Evolutionary conservation across 129 eudicot species (phyloP).

Genomic region (Flaveria robusta): DNA sequence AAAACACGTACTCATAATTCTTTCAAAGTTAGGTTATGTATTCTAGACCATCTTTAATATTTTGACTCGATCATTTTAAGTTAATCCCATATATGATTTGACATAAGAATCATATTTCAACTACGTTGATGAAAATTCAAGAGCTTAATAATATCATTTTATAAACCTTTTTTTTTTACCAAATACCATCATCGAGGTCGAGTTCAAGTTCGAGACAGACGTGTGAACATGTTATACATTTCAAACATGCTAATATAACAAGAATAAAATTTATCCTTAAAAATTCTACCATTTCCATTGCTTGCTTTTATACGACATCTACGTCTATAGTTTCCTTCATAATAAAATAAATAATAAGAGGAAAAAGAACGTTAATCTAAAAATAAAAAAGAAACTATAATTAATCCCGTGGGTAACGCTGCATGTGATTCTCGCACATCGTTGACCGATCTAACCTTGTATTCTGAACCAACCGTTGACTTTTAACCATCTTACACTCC

Average conservation of each 20-base stretch:
- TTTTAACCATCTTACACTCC: constrained; percentile 52
- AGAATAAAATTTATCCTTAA: background rate
- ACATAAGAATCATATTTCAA: too few species aligned
- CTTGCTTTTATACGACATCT: constrained; percentile 32
- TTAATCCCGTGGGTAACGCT: constrained; percentile 37
- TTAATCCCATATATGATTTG: too few species aligned
- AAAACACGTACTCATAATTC: too few species aligned
- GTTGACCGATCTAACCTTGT: constrained; percentile 44
- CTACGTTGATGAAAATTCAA: too few species aligned
- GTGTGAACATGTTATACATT: too few species aligned
- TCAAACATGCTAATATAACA: constrained; percentile 11
- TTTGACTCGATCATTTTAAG: too few species aligned
- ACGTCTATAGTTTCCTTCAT: constrained; percentile 36
- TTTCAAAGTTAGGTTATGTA: too few species aligned
- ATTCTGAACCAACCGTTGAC: constrained; percentile 33
- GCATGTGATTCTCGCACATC: constrained; percentile 37
- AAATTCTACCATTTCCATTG: constrained; percentile 24
- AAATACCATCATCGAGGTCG: too few species aligned
- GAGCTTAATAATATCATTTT: too few species aligned
- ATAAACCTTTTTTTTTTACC: too few species aligned
- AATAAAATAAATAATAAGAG: constrained; percentile 8
- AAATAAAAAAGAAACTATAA: constrained; percentile 10
- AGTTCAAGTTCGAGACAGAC: too few species aligned
- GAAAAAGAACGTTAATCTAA: background rate
- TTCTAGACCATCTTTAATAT: too few species aligned